Evolutionary conservation across 495 filamentous ascomycete genomes (phyloP).

Genomic region (Aspergillus cristatus): DNA sequence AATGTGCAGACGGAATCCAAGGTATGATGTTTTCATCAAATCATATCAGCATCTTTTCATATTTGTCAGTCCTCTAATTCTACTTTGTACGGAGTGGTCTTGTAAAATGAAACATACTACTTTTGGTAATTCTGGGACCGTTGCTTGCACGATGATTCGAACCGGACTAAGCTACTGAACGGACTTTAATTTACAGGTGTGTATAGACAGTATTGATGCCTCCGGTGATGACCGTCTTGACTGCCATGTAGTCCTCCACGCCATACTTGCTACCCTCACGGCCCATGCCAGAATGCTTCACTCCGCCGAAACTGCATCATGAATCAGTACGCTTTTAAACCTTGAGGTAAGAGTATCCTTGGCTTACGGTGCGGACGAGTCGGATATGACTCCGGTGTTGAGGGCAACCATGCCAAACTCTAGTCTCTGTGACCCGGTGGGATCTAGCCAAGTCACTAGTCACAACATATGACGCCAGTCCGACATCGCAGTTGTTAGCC

Average conservation of each 20-base stretch:
- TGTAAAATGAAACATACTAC: too few relatives aligned
- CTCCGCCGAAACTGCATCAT: constrained; percentile 36
- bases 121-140: too few relatives aligned
- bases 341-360: constrained; percentile 8
- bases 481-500: constrained; percentile 60
- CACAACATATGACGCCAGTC: constrained; percentile 70
- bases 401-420: constrained; percentile 42
- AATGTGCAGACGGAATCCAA: too few relatives aligned
- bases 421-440: constrained; percentile 61
- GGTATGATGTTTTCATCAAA: too few relatives aligned
- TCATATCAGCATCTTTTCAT: too few relatives aligned
- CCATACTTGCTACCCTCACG: constrained; percentile 66
- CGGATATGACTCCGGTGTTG: constrained; percentile 27
- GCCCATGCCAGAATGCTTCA: constrained; percentile 47
- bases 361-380: constrained; percentile 15
- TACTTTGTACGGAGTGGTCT: too few relatives aligned
- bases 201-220: too few relatives aligned
- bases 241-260: constrained; percentile 68
- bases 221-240: constrained; percentile 73
- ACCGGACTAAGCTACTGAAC: too few relatives aligned
- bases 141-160: too few relatives aligned
- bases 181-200: too few relatives aligned
- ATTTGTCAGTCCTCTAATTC: too few relatives aligned
- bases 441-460: constrained; percentile 55
- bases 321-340: constrained; percentile 3